Base-by-base conservation (phyloP, 2,329 filamentous ascomycete species). In the Apiospora sp. region DNA sequence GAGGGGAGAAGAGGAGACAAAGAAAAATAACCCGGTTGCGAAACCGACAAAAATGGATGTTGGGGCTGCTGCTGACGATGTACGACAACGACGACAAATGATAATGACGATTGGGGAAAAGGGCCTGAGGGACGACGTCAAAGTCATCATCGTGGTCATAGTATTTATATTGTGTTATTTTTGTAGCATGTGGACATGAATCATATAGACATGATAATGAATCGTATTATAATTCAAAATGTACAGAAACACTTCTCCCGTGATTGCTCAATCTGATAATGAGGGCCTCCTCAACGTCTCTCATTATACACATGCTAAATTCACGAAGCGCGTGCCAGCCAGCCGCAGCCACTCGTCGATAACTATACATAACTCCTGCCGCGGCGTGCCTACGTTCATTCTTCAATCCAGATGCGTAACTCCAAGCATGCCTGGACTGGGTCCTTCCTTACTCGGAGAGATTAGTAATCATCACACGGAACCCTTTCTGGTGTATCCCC, bases 161-260 rank as follows among this genome's bases (percentile, higher is more conserved):
- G 34, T 64, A 64, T 64, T 64, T 64, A 68, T 34, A 43, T 68
- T 46, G 67, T 34, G 67, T 68, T 68, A 49, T 49, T 22, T 34
- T 30, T 68, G 44, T 49, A 49, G 67, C 43, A 68, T 68, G 67
- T 68, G 67, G 24, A 68, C 67, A 68, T 46, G 41, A 49, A 68
- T 34, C 67, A 49, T 34, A 68, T 68, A 34, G 58, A 64, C n/a
- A 64, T 64, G 58, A 64, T 64, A 64, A 64, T 64, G 58, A 41
- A 41, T n/a, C n/a, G 34, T 64, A 64, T 41, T 64, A 7, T 64
- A 41, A 3, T 22, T 22, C 27, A 7, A 22, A 22, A 5, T 19
- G 6, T 58, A 19, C 27, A 34, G 10, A 14, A 5, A 19, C 34
- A 37, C 37, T n/a, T 37, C 3, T 22, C 30, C 16, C 16, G 12